Evolutionary conservation across 768 basidiomycete species (phyloP), one percentile per base, ranked within the genome.

Genomic region (Filobasidium floriforme): DNA sequence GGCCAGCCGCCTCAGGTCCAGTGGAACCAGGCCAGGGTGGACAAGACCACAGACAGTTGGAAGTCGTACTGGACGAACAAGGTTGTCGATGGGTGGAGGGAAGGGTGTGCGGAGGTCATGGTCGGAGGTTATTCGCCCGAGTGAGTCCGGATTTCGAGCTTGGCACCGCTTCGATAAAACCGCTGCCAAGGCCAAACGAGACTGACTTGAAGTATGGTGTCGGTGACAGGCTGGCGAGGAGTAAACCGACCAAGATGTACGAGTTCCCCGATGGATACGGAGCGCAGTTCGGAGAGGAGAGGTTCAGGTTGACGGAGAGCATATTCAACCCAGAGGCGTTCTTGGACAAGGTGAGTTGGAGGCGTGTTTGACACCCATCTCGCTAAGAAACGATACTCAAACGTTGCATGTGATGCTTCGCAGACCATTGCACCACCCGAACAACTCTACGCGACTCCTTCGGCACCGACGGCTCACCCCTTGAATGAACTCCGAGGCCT

Each of bases 201-300:
- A 37, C 32, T 37, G 32, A 37, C 9, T 37, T 37, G 32, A 4
- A 9, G 4, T 9, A 4, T 9, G 32, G 9, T 9, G 32, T 9
- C 9, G 32, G 9, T 37, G 32, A 37, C 24, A 59, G 49, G 37
- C 29, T 26, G 52, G 41, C 57, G 29, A 57, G 59, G 37, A 46
- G 59, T n/a, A 62, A 87, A 37, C 32, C 32, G 85, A 69, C 69
- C 2, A 63, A 75, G 40, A 69, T 76, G 24, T 98, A 94, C 80
- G 96, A 99, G 80, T 97, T 99, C 81, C 90, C 96, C 0, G 91
- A 90, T 41, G 96, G 96, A 0, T 97, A 86, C 80, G 90, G 87
- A 74, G 82, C 85, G 11, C 86, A 86, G 73, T 96, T 92, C 79
- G 89, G 88, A 0, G 73, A 83, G 10, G 90, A 97, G 74, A 85